Evolutionary conservation across 305 asterid species (phyloP).

Genomic region (Striga hermonthica): DNA sequence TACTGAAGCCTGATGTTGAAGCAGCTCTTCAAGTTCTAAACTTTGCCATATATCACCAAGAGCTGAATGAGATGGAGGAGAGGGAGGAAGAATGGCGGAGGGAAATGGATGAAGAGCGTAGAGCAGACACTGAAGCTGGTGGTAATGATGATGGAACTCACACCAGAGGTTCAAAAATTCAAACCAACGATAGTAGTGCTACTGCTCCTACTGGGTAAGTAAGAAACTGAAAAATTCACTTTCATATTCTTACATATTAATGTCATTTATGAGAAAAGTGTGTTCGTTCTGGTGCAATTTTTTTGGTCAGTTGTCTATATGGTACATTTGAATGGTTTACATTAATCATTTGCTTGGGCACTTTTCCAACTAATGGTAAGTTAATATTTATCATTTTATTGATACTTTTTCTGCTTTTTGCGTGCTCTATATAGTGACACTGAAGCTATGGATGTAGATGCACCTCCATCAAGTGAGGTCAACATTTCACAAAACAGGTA

Average conservation of each 20-base stretch:
- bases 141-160: constrained; percentile 39
- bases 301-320: no score
- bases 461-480: constrained; percentile 47
- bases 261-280: no score
- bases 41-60: constrained; percentile 3
- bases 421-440: constrained; percentile 42
- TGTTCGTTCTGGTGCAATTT: no score
- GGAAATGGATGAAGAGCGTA: constrained; percentile 34
- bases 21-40: constrained; percentile 89
- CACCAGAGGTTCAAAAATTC: constrained; percentile 32
- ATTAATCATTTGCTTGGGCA: no score
- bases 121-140: constrained; percentile 42
- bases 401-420: constrained; percentile 21
- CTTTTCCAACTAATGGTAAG: no score
- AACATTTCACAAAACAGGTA: constrained; percentile 54
- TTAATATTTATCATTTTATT: constrained; percentile 4
- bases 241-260: no score
- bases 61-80: no score
- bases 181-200: constrained; percentile 37
- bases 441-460: constrained; percentile 81
- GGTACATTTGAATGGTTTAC: no score
- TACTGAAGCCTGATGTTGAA: constrained; percentile 76
- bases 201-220: constrained; percentile 48
- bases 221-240: background rate
- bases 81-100: no score